These are phyloP conservation scores for Royoungia palumana DNA, from an alignment of 768 basidiomycete species.

Conservation along the genomic window DNA sequence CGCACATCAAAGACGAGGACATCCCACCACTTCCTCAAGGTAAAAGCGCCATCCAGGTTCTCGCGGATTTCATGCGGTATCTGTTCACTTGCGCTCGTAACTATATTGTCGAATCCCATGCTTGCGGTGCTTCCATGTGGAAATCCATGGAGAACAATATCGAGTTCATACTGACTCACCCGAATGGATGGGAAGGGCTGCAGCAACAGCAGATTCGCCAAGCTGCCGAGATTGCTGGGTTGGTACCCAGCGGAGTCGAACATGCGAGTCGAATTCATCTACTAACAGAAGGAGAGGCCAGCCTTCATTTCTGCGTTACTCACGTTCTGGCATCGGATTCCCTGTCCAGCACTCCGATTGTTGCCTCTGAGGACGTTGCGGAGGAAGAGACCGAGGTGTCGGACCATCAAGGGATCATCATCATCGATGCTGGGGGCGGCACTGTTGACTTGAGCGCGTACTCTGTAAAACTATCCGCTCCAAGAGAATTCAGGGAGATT, in stretches of 20 bases:
- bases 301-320: conserved; percentile 35
- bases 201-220: conserved; percentile 28
- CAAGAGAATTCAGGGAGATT: conserved; percentile 33
- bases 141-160: conserved; percentile 15
- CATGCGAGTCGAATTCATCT: conserved; percentile 19
- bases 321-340: conserved; percentile 38
- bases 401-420: conserved; percentile 36
- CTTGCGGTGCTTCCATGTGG: conserved; percentile 27
- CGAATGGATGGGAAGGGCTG: conserved; percentile 31
- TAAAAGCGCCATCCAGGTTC: conserved; percentile 18
- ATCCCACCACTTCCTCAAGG: conserved; percentile 21
- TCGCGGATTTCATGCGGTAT: conserved; percentile 29
- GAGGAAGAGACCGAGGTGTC: conserved; percentile 1
- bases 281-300: conserved; percentile 27
- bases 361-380: background rate
- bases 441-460: conserved; percentile 40
- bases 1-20: conserved; percentile 20
- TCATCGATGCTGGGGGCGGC: conserved; percentile 47
- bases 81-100: conserved; percentile 19
- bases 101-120: conserved; percentile 24
- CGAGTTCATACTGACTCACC: conserved; percentile 27
- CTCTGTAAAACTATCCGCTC: conserved; percentile 21
- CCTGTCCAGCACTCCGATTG: conserved; percentile 7
- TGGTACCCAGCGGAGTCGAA: conserved; percentile 14
- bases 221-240: conserved; percentile 21